Percentiles rank a stretch among this genome's conserved stretches.
These are phyloP conservation scores for Eucalyptus lansdowneana DNA, from an alignment of 345 rosid genomes.

Conservation along the genomic window DNA sequence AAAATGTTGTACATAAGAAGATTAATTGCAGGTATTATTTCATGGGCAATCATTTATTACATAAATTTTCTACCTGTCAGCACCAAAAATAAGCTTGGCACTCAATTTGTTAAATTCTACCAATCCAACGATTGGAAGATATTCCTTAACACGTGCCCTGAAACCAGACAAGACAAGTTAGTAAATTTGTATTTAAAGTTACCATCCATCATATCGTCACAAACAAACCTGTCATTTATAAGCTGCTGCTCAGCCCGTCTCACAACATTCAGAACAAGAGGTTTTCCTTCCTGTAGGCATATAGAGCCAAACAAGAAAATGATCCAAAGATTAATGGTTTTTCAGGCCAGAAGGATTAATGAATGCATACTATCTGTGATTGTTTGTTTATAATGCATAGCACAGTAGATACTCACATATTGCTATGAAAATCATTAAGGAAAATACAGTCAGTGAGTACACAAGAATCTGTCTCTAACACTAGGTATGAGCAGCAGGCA, in stretches of 20 bases:
- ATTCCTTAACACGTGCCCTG: slow-evolving; percentile 69
- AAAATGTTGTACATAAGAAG: background rate
- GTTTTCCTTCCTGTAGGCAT: slow-evolving; percentile 54
- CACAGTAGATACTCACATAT: background rate
- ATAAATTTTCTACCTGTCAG: slow-evolving; percentile 32
- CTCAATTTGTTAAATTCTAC: slow-evolving; percentile 78
- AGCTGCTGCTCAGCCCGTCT: slow-evolving; percentile 75
- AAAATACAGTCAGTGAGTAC: background rate
- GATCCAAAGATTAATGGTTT: background rate
- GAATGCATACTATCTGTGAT: background rate
- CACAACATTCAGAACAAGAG: slow-evolving; percentile 67
- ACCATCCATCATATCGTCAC: background rate
- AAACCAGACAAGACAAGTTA: background rate
- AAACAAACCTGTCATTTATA: slow-evolving; percentile 44
- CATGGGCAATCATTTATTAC: background rate
- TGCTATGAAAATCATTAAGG: background rate
- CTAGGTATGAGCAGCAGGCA: background rate
- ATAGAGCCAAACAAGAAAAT: background rate
- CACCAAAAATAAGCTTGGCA: slow-evolving; percentile 75
- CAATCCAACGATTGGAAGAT: slow-evolving; percentile 82
- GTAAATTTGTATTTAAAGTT: background rate
- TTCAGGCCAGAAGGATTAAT: background rate
- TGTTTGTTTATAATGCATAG: background rate
- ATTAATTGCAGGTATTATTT: background rate
- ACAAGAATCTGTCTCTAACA: background rate